Evolutionary conservation across 495 filamentous ascomycete genomes (phyloP).

Genomic region (Annulohypoxylon maeteangense): DNA sequence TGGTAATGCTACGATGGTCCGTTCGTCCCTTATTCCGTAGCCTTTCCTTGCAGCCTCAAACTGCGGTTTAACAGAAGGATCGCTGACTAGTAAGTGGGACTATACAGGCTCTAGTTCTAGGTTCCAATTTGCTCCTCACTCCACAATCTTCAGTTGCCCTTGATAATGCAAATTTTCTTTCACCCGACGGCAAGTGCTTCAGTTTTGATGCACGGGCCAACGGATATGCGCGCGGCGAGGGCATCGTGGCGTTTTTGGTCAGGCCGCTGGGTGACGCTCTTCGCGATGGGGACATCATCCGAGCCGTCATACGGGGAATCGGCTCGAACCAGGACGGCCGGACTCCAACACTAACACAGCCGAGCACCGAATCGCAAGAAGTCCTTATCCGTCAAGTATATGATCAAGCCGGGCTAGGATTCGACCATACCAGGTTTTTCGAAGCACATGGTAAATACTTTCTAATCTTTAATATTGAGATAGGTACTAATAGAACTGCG

Average conservation of each 20-base stretch:
- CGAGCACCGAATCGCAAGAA: slow-evolving; percentile 60
- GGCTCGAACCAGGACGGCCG: slow-evolving; percentile 65
- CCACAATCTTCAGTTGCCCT: slow-evolving; percentile 49
- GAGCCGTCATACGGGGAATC: slow-evolving; percentile 65
- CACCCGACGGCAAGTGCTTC: slow-evolving; percentile 55
- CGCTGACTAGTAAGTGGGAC: not conserved
- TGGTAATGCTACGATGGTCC: not conserved
- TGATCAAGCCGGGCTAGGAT: not conserved
- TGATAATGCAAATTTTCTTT: slow-evolving; percentile 47
- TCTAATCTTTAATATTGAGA: not conserved
- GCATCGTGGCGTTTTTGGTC: slow-evolving; percentile 60
- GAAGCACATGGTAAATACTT: slow-evolving; percentile 52
- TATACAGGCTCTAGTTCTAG: slow-evolving; percentile 7
- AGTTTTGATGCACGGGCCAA: slow-evolving; percentile 67
- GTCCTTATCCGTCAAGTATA: slow-evolving; percentile 61
- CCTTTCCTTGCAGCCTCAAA: no score
- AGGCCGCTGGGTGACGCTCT: slow-evolving; percentile 63
- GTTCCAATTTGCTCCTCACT: slow-evolving; percentile 10
- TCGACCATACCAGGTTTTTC: slow-evolving; percentile 55
- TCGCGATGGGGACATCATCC: slow-evolving; percentile 60
- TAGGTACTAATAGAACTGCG: not conserved
- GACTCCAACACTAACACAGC: slow-evolving; percentile 61
- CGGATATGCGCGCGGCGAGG: slow-evolving; percentile 72
- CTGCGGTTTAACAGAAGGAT: no score
- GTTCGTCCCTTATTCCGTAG: not conserved